These are phyloP conservation scores for Mrakiaceae sp. DNA, from an alignment of 1,284 basidiomycete species.

Conservation along the genomic window DNA sequence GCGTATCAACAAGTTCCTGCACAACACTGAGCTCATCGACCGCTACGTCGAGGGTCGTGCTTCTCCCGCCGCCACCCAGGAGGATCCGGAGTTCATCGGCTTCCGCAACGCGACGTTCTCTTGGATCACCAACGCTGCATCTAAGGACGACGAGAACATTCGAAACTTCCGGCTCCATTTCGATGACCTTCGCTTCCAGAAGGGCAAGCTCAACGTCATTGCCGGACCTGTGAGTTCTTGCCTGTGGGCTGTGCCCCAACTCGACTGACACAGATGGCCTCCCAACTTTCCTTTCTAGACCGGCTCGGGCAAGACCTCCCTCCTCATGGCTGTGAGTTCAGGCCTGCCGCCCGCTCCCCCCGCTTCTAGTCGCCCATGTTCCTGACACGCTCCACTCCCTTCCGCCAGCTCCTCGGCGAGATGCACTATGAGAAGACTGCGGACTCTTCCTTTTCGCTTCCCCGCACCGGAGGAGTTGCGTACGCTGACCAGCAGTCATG, in stretches of 20 bases:
- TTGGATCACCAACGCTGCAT: constrained; percentile 27
- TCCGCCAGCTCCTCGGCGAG: constrained; percentile 37
- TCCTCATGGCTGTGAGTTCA: constrained; percentile 36
- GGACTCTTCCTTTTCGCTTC: constrained; percentile 53
- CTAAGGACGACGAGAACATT: neutral
- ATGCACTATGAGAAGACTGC: constrained; percentile 34
- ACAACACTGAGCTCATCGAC: constrained; percentile 16
- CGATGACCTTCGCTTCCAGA: constrained; percentile 46
- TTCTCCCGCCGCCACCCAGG: neutral
- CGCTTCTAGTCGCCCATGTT: too few species aligned
- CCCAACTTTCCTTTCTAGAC: constrained; percentile 25
- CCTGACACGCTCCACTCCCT: too few species aligned
- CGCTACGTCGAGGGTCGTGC: neutral
- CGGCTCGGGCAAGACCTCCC: constrained; percentile 40
- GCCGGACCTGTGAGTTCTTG: constrained; percentile 42
- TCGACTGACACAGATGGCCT: constrained; percentile 14
- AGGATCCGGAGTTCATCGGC: constrained; percentile 29
- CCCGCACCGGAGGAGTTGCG: constrained; percentile 53
- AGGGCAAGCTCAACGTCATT: constrained; percentile 48
- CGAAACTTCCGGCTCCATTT: constrained; percentile 42
- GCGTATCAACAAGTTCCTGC: constrained; percentile 16
- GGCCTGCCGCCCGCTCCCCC: too few species aligned
- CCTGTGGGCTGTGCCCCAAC: too few species aligned
- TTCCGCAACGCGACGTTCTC: constrained; percentile 40
- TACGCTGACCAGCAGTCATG: constrained; percentile 69